Evolutionary conservation across 441 rosid genomes (phyloP), one percentile per base, ranked within the genome.

Genomic region (Breynia disticha): DNA sequence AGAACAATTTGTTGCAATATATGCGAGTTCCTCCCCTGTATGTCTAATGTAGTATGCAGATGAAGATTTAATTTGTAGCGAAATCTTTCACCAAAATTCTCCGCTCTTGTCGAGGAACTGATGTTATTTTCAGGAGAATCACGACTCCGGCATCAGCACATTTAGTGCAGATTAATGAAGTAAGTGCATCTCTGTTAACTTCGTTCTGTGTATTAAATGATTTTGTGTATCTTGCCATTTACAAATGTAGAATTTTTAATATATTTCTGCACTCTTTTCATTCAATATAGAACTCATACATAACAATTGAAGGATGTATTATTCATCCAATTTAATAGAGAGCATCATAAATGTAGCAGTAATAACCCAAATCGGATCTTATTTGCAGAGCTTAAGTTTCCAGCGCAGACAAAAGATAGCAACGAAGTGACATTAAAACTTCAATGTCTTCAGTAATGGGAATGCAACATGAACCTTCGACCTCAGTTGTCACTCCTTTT

Each of bases 401-500:
- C 4, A 13, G 39, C 8, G 10, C 60, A 37, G 0, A 14, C 12
- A 13, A 37, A 48, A 10, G n/a, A 45, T 11, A 32, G 52, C 17
- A 7, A 24, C 32, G 32, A 24, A 24, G 32, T 24, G 32, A 24
- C 32, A 24, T 24, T 24, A 7, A 3, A 24, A 24, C n/a, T n/a
- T n/a, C n/a, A n/a, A n/a, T n/a, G n/a, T 41, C 19, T 13, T 28
- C 5, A 20, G 39, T 52, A n/a, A n/a, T 28, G 45, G 55, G 38
- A 43, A 59, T 10, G 19, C 7, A 19, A 51, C 46, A 22, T 19
- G 16, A 14, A 0, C 28, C 16, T 0, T 13, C 19, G 15, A 21
- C 17, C 61, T 77, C 72, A 80, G 16, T 61, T 67, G 16, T 81
- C 83, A 55, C 78, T 84, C 68, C 87, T 72, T n/a, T 39, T 69